phyloP scores from a whole-genome alignment of 768 basidiomycete species.

The Amanita jacksonii region DNA sequence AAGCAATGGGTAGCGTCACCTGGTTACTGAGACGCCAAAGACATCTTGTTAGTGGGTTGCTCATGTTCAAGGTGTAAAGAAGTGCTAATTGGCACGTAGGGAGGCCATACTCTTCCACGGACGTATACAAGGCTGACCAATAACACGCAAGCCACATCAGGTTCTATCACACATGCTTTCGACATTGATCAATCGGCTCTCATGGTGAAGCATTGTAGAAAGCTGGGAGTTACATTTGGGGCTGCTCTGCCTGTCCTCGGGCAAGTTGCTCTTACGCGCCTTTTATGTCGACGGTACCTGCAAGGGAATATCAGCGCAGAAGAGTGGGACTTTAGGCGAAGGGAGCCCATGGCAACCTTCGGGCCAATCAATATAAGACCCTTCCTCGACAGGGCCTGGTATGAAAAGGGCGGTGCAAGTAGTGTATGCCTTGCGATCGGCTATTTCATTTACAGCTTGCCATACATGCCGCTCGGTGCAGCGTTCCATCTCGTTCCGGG shows the following conservation, averaged over 20 bases:
- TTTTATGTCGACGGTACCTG: slow-evolving; percentile 31
- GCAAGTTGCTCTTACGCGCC: slow-evolving; percentile 34
- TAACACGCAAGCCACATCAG: slow-evolving; percentile 19
- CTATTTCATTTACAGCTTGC: slow-evolving; percentile 27
- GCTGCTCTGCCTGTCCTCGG: slow-evolving; percentile 31
- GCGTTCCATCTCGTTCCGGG: slow-evolving; percentile 17
- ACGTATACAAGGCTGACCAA: slow-evolving; percentile 19
- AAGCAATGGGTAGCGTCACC: slow-evolving; percentile 26
- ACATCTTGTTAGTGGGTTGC: slow-evolving; percentile 20
- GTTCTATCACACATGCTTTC: slow-evolving; percentile 13
- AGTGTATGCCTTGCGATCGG: slow-evolving; percentile 27
- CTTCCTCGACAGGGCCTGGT: slow-evolving; percentile 33
- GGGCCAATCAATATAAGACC: slow-evolving; percentile 36
- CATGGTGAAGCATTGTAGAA: slow-evolving; percentile 24
- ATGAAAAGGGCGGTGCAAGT: slow-evolving; percentile 25
- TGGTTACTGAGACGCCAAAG: slow-evolving; percentile 19
- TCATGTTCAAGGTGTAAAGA: neutral
- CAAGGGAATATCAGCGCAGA: slow-evolving; percentile 30
- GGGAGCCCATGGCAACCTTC: slow-evolving; percentile 28
- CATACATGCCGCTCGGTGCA: slow-evolving; percentile 31
- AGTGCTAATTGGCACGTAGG: slow-evolving; percentile 19
- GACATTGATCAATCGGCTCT: slow-evolving; percentile 14
- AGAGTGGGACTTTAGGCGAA: slow-evolving; percentile 34
- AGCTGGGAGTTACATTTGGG: slow-evolving; percentile 31
- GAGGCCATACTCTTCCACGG: slow-evolving; percentile 38